These are phyloP conservation scores for Taphrina sp. DNA, from an alignment of 1,139 yeast genomes.

Conservation along the genomic window DNA sequence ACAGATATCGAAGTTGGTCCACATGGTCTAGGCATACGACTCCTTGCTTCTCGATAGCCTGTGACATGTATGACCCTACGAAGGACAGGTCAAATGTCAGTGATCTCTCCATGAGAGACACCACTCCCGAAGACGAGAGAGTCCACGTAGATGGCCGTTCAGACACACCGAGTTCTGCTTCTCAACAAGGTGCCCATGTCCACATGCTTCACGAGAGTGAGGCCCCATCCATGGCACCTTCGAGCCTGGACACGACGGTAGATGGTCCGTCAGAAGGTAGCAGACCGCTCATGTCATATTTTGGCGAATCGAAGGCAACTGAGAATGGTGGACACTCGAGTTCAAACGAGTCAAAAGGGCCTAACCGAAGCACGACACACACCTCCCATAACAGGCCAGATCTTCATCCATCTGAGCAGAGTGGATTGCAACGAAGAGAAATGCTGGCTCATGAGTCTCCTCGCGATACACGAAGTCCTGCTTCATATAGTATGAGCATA, in stretches of 20 bases:
- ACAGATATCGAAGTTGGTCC: no score
- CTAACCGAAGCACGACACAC: no score
- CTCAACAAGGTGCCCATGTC: no score
- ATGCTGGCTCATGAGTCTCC: background rate
- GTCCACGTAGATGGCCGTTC: no score
- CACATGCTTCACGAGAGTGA: no score
- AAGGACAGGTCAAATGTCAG: slow-evolving; percentile 5
- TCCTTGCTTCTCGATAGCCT: no score
- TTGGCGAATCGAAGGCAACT: background rate
- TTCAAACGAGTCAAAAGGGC: no score
- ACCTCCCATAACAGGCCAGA: background rate
- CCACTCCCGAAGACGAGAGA: background rate
- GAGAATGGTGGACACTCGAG: no score
- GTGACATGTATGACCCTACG: slow-evolving; percentile 15
- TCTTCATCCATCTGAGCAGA: background rate
- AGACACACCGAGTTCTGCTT: background rate
- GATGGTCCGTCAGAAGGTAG: no score
- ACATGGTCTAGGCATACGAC: no score
- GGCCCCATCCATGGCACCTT: background rate
- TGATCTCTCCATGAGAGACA: background rate
- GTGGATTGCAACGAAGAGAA: background rate
- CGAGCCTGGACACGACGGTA: no score
- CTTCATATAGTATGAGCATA: slow-evolving; percentile 13
- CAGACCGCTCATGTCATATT: background rate
- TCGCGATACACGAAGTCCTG: background rate